Conservation (phyloP, 306 rosid genomes). For the Quercus parvula region DNA sequence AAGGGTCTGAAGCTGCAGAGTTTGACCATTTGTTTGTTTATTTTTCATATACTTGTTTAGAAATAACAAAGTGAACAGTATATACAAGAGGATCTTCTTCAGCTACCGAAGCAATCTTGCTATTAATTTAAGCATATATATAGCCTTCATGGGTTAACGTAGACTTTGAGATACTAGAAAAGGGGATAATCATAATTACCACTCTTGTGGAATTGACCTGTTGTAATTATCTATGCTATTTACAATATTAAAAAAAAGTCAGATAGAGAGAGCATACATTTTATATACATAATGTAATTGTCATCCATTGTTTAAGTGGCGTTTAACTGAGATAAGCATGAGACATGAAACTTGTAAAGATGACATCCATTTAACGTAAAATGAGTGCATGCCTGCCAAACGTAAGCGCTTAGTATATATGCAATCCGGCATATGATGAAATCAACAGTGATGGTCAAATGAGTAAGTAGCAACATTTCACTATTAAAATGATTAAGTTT, state of each 20-base stretch:
- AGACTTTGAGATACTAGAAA: no score
- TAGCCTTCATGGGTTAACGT: background rate
- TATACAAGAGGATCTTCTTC: background rate
- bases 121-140: background rate
- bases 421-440: background rate
- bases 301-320: background rate
- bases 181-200: no score
- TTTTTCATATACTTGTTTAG: background rate
- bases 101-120: background rate
- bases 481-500: no score
- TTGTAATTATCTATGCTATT: no score
- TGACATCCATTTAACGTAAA: background rate
- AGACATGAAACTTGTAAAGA: no score
- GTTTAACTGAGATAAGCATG: background rate
- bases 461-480: no score
- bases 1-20: no score
- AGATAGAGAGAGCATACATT: background rate
- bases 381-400: background rate
- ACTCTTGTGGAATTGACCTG: no score
- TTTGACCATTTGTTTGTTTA: no score
- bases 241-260: no score
- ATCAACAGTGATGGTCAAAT: no score
- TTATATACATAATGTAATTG: background rate
- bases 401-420: background rate
- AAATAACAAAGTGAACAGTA: background rate